These are phyloP conservation scores for Solanum hybrid DNA, from an alignment of 305 asterid species.

Conservation along the genomic window DNA sequence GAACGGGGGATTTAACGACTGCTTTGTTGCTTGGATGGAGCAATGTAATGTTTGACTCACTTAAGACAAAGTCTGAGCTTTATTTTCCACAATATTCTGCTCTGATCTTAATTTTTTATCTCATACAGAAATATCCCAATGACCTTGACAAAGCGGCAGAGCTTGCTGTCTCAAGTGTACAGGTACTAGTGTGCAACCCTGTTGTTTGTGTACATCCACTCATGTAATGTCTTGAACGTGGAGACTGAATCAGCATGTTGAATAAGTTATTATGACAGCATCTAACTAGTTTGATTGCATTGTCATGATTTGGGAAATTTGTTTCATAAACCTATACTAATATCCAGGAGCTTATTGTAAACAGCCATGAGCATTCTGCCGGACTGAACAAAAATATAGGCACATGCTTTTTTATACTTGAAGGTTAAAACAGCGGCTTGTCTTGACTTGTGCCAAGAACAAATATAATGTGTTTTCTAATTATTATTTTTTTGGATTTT, in stretches of 20 bases:
- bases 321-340: neutral
- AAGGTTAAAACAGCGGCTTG: neutral
- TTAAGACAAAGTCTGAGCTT: constrained; percentile 2
- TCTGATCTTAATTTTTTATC: constrained; percentile 13
- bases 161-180: constrained; percentile 83
- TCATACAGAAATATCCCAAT: constrained; percentile 67
- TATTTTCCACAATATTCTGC: neutral
- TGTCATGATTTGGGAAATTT: neutral
- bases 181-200: constrained; percentile 33
- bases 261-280: neutral
- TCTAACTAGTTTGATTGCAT: neutral
- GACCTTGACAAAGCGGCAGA: constrained; percentile 85
- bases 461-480: neutral
- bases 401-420: neutral
- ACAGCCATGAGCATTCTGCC: neutral
- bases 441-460: neutral
- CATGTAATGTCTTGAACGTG: neutral
- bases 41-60: constrained; percentile 48
- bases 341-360: neutral
- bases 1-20: constrained; percentile 93
- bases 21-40: constrained; percentile 98
- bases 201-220: neutral
- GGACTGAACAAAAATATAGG: neutral
- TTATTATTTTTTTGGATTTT: neutral
- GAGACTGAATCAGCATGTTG: neutral